These are phyloP conservation scores for Coccomyxa sp. DNA, from an alignment of 139 green algal species.

Conservation along the genomic window DNA sequence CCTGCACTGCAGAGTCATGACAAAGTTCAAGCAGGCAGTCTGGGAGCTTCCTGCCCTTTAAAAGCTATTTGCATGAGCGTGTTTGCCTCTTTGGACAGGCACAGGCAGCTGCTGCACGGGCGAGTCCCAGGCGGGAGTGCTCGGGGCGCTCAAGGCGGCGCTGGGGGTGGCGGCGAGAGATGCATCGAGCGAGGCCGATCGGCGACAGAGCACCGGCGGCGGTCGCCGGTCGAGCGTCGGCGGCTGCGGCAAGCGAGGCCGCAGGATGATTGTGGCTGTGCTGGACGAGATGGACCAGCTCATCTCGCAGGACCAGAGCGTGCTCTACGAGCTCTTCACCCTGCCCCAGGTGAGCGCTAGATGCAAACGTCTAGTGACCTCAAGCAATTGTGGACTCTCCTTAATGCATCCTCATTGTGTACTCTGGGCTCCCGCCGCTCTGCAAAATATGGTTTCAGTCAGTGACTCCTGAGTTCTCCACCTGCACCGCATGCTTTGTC, in stretches of 20 bases:
- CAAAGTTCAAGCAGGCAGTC: no score
- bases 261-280: constrained; percentile 48
- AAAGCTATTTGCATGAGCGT: no score
- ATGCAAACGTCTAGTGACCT: not conserved
- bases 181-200: not conserved
- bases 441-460: no score
- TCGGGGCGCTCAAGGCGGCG: not conserved
- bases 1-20: no score
- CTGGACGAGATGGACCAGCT: constrained; percentile 60
- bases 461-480: no score
- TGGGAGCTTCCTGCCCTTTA: no score
- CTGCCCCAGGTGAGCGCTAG: constrained; percentile 11
- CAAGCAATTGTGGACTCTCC: no score
- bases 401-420: no score
- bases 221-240: not conserved
- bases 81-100: no score
- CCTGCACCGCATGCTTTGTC: no score
- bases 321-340: constrained; percentile 28
- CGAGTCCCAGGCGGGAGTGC: not conserved
- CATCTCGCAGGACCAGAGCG: constrained; percentile 10
- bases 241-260: not conserved
- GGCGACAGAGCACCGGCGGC: not conserved
- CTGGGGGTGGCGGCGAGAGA: not conserved
- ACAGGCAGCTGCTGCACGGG: no score
- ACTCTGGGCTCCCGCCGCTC: no score